Base-by-base conservation (phyloP, 148 eudicot species). In the Dianthus caryophyllus region DNA sequence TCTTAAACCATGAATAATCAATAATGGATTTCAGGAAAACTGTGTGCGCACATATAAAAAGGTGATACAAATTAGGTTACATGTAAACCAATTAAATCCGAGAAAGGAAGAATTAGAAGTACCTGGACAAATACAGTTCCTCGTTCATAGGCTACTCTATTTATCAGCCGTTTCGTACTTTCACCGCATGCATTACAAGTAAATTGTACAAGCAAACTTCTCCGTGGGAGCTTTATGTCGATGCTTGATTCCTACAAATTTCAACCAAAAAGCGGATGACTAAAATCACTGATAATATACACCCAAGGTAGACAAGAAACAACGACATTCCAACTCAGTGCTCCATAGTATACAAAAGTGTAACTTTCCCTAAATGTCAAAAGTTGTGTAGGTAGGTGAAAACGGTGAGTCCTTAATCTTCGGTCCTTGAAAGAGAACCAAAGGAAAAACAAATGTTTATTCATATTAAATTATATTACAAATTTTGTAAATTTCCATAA, bases 121-220 rank as follows among this genome's bases (percentile, higher is more conserved):
- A 90, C 97, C 97, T 94, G 97, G 36, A 94, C 85, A 83, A 86
- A 95, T 41, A 95, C 99, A 33, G 95, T 87, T 67, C 99, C 99
- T 39, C 83, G 81, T 81, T 90, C 97, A 80, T 88, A 95, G 10
- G 99, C 99, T 74, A 88, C 11, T 84, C 89, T 81, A 64, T 88
- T 95, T 65, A 90, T 81, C 22, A 95, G 81, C 79, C 81, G 81
- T 53, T 88, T 79, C 7, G 97, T 82, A 69, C 93, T 76, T 48
- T 77, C 91, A 76, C 94, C 91, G 73, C 99, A 90, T 41, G 87
- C 74, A 77, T 88, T 65, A 56, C 99, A 95, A 47, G 96, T 95
- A 73, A 90, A 95, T 36, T 83, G 87, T 29, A 87, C 85, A 39
- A 88, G 83, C 84, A 95, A 81, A 65, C 94, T 85, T 81, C 97